These are phyloP conservation scores for Lavandula angustifolia DNA, from an alignment of 257 asterid genomes.

Conservation along the genomic window DNA sequence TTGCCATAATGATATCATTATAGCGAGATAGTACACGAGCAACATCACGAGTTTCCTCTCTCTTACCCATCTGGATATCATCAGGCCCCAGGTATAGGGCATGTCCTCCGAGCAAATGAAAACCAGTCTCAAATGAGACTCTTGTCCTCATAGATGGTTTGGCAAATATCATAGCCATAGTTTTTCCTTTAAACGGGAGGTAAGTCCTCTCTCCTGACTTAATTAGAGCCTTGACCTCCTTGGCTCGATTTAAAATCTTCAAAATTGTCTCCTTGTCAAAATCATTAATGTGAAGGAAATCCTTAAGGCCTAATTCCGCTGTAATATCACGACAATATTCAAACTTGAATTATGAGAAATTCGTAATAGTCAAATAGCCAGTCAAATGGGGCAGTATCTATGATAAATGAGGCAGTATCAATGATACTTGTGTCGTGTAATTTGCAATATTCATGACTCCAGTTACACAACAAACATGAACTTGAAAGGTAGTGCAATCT, in stretches of 20 bases:
- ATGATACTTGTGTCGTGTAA: background rate
- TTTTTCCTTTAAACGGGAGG: conserved; percentile 90
- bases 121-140: conserved; percentile 97
- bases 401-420: background rate
- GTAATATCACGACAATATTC: conserved; percentile 33
- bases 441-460: background rate
- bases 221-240: conserved; percentile 80
- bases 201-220: conserved; percentile 86
- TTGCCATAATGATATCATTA: conserved; percentile 97
- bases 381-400: no score
- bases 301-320: conserved; percentile 70
- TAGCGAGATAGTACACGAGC: conserved; percentile 96
- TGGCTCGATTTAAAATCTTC: conserved; percentile 74
- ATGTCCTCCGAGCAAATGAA: conserved; percentile 93
- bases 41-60: conserved; percentile 97
- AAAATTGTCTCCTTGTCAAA: conserved; percentile 78
- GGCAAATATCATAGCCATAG: conserved; percentile 98
- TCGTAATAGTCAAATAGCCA: no score
- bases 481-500: conserved; percentile 5
- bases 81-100: conserved; percentile 90
- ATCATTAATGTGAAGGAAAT: conserved; percentile 81
- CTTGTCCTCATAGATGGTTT: conserved; percentile 99
- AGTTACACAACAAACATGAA: background rate
- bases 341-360: background rate
- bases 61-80: conserved; percentile 98